A percentile compares a stretch with the other conserved stretches of the same genome.
Conservation (phyloP, 2,329 filamentous ascomycete genomes). For the Cytospora piceicola region DNA sequence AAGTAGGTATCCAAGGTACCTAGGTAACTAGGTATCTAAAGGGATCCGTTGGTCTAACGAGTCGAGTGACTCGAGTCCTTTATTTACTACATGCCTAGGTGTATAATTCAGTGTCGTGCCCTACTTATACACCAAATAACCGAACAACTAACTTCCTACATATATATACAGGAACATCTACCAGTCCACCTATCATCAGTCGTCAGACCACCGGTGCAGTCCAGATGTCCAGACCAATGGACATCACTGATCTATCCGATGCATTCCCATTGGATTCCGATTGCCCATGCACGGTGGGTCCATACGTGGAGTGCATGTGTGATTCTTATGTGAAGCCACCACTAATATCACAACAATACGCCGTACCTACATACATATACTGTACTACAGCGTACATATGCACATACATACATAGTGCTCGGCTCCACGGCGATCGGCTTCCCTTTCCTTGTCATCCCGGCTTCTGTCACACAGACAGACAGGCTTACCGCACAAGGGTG, state of each 20-base stretch:
- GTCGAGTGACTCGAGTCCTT: too few relatives aligned
- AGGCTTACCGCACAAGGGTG: neutral
- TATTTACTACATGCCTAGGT: neutral
- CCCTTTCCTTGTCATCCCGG: neutral
- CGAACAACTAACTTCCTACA: too few relatives aligned
- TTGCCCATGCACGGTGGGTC: neutral
- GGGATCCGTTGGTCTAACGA: too few relatives aligned
- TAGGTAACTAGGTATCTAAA: too few relatives aligned
- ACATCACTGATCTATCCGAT: neutral
- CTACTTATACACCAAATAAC: neutral
- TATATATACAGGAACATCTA: neutral
- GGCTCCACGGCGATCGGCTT: constrained; percentile 1
- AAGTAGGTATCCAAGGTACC: too few relatives aligned
- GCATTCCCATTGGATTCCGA: neutral
- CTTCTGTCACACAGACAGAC: neutral
- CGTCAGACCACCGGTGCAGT: neutral
- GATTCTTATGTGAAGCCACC: neutral
- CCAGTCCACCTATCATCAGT: neutral
- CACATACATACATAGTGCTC: neutral
- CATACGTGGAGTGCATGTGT: neutral
- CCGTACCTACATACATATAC: too few relatives aligned
- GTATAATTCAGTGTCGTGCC: too few relatives aligned
- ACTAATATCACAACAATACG: neutral
- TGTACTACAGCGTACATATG: too few relatives aligned
- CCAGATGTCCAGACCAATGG: neutral